Evolutionary conservation across 176 grass and related monocot genomes (phyloP).

Genomic region (Saccharum spontaneum): DNA sequence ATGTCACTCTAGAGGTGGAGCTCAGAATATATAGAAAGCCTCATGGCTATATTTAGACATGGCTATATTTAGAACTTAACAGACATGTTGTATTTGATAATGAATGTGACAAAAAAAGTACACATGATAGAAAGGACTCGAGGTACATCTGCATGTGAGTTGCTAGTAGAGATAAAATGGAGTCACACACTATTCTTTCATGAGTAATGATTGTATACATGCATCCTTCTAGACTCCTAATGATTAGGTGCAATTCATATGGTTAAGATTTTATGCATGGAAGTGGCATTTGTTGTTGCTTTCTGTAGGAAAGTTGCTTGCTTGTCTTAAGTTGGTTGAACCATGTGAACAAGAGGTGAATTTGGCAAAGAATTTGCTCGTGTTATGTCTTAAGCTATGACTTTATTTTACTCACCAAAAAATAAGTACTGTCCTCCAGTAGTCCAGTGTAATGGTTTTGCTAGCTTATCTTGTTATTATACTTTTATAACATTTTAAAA

Average conservation of each 20-base stretch:
- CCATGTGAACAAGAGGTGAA: constrained; percentile 24
- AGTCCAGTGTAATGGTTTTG: background rate
- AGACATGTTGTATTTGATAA: constrained; percentile 1
- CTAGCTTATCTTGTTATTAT: background rate
- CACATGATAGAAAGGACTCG: background rate
- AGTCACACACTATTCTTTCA: background rate
- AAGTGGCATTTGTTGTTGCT: background rate
- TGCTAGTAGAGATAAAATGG: background rate
- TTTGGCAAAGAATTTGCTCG: background rate
- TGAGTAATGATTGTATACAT: background rate
- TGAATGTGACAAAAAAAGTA: background rate
- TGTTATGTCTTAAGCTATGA: background rate
- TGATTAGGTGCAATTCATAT: background rate
- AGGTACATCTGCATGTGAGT: background rate
- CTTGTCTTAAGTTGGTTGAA: constrained; percentile 19
- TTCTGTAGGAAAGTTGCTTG: constrained; percentile 18
- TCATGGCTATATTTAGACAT: too few relatives aligned
- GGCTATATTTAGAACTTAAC: too few relatives aligned
- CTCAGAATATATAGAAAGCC: too few relatives aligned
- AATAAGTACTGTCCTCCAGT: background rate
- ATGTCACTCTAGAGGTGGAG: too few relatives aligned
- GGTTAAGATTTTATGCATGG: background rate
- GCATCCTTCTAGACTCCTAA: background rate
- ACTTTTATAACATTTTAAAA: background rate
- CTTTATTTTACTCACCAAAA: background rate